Percentiles rank a stretch among this genome's conserved stretches.
phyloP scores from a whole-genome alignment of 306 rosid genomes.

The Pyrus betulifolia region DNA sequence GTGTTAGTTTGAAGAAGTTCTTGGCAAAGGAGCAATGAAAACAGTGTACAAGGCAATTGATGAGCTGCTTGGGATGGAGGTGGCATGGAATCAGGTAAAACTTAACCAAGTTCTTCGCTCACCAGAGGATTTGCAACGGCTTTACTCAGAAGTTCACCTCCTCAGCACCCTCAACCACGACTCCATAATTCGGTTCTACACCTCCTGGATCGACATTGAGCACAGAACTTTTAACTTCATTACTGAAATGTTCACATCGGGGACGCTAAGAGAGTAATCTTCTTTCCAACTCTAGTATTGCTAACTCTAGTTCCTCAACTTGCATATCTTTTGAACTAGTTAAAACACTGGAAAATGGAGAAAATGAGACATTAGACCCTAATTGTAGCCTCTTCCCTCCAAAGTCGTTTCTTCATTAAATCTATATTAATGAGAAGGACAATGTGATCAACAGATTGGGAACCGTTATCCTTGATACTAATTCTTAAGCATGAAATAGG shows the following conservation, averaged over 20 bases:
- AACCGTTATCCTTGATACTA: not conserved
- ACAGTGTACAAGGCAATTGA: slow-evolving; percentile 87
- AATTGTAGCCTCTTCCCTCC: not conserved
- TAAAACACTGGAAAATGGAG: not conserved
- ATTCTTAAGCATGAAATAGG: not conserved
- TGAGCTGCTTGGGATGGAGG: slow-evolving; percentile 74
- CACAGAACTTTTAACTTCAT: slow-evolving; percentile 72
- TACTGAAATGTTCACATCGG: slow-evolving; percentile 84
- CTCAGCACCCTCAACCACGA: slow-evolving; percentile 79
- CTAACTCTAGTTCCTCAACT: not conserved
- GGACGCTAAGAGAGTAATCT: slow-evolving; percentile 73
- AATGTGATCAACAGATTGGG: not conserved
- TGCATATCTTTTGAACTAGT: not conserved
- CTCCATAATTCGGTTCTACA: slow-evolving; percentile 62
- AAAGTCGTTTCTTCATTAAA: not conserved
- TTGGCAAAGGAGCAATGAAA: slow-evolving; percentile 92
- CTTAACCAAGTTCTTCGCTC: slow-evolving; percentile 59
- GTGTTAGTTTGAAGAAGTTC: slow-evolving; percentile 57
- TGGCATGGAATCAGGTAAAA: slow-evolving; percentile 84
- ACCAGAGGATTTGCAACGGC: slow-evolving; percentile 75
- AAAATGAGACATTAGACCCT: not conserved
- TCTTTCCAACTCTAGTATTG: slow-evolving; percentile 3
- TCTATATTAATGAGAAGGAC: not conserved
- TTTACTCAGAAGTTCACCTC: slow-evolving; percentile 89
- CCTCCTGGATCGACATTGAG: slow-evolving; percentile 78